Evolutionary conservation across 495 filamentous ascomycete species (phyloP).

Genomic region (Penicillium coffeae): DNA sequence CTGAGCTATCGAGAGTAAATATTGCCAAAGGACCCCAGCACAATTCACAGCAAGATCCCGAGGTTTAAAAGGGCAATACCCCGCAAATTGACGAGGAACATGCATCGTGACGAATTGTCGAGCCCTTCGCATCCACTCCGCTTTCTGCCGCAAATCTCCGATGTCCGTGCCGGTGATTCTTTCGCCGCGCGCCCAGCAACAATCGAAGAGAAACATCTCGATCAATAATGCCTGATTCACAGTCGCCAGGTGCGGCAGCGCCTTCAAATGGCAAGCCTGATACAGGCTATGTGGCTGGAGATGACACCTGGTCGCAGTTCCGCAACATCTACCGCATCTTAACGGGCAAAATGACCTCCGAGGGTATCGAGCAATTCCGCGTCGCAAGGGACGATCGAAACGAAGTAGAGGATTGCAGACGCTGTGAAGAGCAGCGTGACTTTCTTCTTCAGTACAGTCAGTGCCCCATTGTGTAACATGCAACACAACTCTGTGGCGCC

Average conservation of each 20-base stretch:
- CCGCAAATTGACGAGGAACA: not conserved
- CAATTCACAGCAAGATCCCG: not conserved
- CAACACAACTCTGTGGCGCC: not conserved
- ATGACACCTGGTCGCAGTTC: conserved; percentile 67
- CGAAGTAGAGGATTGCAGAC: conserved; percentile 67
- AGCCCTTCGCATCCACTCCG: conserved; percentile 2
- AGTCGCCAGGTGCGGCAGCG: conserved; percentile 18
- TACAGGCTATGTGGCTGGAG: conserved; percentile 46
- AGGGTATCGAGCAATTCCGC: conserved; percentile 68
- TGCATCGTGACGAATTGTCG: not conserved
- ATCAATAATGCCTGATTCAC: conserved; percentile 33
- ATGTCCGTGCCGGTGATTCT: conserved; percentile 29
- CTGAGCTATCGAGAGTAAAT: not conserved
- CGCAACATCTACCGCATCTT: conserved; percentile 75
- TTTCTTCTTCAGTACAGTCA: conserved; percentile 73
- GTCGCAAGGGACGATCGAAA: conserved; percentile 60
- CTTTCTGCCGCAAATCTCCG: conserved; percentile 34
- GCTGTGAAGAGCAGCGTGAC: conserved; percentile 73
- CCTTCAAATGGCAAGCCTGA: conserved; percentile 24
- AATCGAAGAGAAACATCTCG: not conserved
- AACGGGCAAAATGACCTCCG: conserved; percentile 62
- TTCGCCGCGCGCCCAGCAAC: conserved; percentile 2
- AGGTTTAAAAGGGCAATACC: conserved; percentile 1
- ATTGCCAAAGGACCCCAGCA: not conserved
- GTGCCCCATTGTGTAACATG: conserved; percentile 2